Percentiles rank a stretch among this genome's conserved stretches.
Conservation (phyloP, 495 filamentous ascomycete genomes). For the Talaromyces adpressus region DNA sequence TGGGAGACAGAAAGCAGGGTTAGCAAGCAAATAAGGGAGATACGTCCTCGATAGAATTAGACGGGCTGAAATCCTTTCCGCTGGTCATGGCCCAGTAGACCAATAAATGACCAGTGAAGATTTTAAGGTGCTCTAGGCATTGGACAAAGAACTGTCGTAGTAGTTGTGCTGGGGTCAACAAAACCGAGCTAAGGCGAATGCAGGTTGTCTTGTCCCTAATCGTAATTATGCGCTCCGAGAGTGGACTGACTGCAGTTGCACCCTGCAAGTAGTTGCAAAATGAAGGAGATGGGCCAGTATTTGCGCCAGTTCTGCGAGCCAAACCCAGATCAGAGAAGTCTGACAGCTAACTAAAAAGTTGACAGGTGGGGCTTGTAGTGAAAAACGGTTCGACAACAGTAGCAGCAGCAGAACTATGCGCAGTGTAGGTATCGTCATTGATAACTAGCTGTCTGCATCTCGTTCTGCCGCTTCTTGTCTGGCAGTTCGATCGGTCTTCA, state of each 20-base stretch:
- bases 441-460: not conserved
- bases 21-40: not conserved
- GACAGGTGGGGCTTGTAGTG: conserved; percentile 1
- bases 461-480: not conserved
- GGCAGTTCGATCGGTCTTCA: not conserved
- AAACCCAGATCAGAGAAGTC: conserved; percentile 1
- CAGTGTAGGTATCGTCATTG: not conserved
- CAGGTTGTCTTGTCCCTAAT: conserved; percentile 1
- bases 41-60: not conserved
- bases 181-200: not conserved
- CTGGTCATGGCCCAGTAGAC: not conserved
- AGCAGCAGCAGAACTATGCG: not conserved
- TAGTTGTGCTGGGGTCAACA: not conserved
- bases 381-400: not conserved
- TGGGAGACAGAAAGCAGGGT: not conserved
- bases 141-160: not conserved
- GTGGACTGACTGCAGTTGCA: conserved; percentile 7
- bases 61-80: conserved; percentile 1
- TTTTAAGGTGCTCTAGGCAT: conserved; percentile 1
- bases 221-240: not conserved
- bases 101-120: not conserved
- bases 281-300: conserved; percentile 1
- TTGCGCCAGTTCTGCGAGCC: conserved; percentile 1
- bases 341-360: not conserved
- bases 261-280: not conserved